Conservation (phyloP, 176 grass and related monocot genomes). For the Avena eriantha region DNA sequence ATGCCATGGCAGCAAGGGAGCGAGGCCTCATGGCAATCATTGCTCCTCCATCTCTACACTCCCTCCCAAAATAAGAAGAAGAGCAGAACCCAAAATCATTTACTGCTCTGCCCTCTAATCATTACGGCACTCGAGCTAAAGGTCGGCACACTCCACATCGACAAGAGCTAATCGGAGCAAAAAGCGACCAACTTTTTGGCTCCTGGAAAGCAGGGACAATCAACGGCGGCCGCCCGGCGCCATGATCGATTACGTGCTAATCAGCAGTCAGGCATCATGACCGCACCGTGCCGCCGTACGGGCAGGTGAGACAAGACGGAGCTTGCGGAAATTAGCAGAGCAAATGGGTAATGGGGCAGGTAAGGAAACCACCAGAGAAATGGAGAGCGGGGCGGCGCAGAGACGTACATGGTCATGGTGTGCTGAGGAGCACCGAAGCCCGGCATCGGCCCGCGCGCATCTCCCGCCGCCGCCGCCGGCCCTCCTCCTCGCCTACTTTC, state of each 20-base stretch:
- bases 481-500: constrained; percentile 52
- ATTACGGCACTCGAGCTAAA: constrained; percentile 52
- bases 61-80: constrained; percentile 35
- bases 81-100: constrained; percentile 20
- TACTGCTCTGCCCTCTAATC: constrained; percentile 36
- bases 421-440: constrained; percentile 60
- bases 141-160: constrained; percentile 26
- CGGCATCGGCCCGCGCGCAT: constrained; percentile 53
- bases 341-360: constrained; percentile 22
- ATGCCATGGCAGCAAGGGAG: constrained; percentile 31
- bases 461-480: constrained; percentile 33
- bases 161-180: constrained; percentile 23
- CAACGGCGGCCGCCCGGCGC: constrained; percentile 33
- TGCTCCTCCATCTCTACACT: constrained; percentile 18
- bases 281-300: neutral
- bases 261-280: neutral
- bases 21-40: constrained; percentile 31
- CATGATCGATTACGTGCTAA: constrained; percentile 35
- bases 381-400: constrained; percentile 2
- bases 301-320: constrained; percentile 16
- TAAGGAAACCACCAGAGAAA: constrained; percentile 21
- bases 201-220: constrained; percentile 46
- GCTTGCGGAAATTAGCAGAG: constrained; percentile 8
- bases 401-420: constrained; percentile 62
- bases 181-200: constrained; percentile 30